Percentiles rank a stretch among this genome's conserved stretches.
phyloP scores from a whole-genome alignment of 2,329 filamentous ascomycete species.

The Emergomyces africanus region DNA sequence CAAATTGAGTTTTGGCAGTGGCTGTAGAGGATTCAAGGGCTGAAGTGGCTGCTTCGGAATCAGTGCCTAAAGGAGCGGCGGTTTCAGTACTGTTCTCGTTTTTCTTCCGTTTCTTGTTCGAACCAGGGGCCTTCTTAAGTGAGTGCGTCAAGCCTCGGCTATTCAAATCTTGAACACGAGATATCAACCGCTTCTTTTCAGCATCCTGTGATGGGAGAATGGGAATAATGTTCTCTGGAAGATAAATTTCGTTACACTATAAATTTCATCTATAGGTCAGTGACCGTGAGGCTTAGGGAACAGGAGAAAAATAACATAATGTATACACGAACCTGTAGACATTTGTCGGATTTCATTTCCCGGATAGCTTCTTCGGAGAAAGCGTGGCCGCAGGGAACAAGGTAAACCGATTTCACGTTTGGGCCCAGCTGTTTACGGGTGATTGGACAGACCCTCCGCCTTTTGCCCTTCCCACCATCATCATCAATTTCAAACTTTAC shows the following conservation, averaged over 20 bases:
- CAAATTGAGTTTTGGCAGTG: slow-evolving; percentile 10
- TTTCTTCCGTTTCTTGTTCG: slow-evolving; percentile 59
- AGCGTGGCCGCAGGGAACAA: slow-evolving; percentile 91
- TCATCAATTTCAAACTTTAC: slow-evolving; percentile 57
- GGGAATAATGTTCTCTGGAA: slow-evolving; percentile 62
- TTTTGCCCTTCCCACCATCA: slow-evolving; percentile 23
- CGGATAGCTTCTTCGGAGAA: slow-evolving; percentile 79
- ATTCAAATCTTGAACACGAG: slow-evolving; percentile 55
- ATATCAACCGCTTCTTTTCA: slow-evolving; percentile 56
- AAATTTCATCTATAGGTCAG: not conserved
- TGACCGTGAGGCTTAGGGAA: not conserved
- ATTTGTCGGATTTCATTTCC: slow-evolving; percentile 56
- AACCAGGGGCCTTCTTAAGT: slow-evolving; percentile 61
- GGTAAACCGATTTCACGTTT: slow-evolving; percentile 65
- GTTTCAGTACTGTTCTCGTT: slow-evolving; percentile 36
- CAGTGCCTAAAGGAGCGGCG: slow-evolving; percentile 16
- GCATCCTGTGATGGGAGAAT: slow-evolving; percentile 60
- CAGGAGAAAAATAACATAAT: not conserved
- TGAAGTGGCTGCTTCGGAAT: not conserved
- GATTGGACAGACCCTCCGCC: slow-evolving; percentile 70
- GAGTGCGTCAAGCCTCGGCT: slow-evolving; percentile 68
- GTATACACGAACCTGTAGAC: slow-evolving; percentile 37
- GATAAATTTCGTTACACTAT: slow-evolving; percentile 64
- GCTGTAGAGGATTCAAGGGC: not conserved
- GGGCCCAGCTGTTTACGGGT: slow-evolving; percentile 78